phyloP scores from a whole-genome alignment of 2,329 filamentous ascomycete genomes.

The Monilinia vaccinii-corymbosi region DNA sequence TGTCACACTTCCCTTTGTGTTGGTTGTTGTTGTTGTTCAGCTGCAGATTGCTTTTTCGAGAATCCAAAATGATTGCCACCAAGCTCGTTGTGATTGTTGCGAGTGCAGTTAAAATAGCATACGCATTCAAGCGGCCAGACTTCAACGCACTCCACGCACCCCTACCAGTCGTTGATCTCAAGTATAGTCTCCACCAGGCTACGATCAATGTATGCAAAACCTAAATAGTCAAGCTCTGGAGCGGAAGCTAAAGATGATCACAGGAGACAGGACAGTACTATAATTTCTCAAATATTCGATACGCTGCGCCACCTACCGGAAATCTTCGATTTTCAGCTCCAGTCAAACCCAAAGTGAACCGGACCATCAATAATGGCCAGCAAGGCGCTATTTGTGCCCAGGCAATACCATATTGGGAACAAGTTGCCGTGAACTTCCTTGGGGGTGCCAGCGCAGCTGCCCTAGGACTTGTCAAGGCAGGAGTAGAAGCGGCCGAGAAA shows the following conservation, averaged over 20 bases:
- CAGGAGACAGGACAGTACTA: conserved; percentile 29
- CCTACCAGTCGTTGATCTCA: conserved; percentile 26
- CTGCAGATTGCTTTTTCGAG: not conserved
- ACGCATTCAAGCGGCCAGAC: conserved; percentile 5
- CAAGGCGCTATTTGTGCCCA: conserved; percentile 18
- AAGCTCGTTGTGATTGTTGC: not conserved
- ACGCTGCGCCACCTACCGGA: conserved; percentile 36
- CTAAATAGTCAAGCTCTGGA: not conserved
- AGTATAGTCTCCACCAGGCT: conserved; percentile 26
- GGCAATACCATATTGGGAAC: conserved; percentile 15
- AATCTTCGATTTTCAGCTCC: conserved; percentile 37
- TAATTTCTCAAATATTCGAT: conserved; percentile 37
- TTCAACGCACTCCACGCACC: not conserved
- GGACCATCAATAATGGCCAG: conserved; percentile 26
- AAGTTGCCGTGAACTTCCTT: not conserved
- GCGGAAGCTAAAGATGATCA: conserved; percentile 12
- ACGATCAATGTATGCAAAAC: conserved; percentile 24
- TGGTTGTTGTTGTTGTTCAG: not conserved
- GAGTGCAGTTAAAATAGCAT: not conserved
- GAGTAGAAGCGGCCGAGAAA: not conserved
- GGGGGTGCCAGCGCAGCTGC: not conserved
- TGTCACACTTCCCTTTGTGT: not conserved
- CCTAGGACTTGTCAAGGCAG: not conserved
- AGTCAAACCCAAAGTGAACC: conserved; percentile 24
- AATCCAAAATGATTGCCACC: conserved; percentile 3